Percentiles rank a stretch among this genome's conserved stretches.
Evolutionary conservation across 1,284 basidiomycete genomes (phyloP).

Genomic region (Xerocomus alliaceus): DNA sequence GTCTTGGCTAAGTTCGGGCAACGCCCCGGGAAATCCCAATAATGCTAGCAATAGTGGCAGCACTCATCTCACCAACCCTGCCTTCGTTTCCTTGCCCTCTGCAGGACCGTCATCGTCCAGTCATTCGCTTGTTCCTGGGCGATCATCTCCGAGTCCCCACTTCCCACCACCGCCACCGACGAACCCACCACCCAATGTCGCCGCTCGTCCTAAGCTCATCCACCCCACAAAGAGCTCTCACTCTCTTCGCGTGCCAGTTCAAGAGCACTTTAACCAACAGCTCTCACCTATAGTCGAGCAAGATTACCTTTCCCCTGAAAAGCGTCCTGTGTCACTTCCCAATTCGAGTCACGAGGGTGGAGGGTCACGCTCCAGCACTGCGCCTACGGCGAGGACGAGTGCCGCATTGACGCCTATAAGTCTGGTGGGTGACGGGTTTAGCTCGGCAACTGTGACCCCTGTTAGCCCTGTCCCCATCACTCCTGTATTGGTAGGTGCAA

Average conservation of each 20-base stretch:
- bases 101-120: conserved; percentile 18
- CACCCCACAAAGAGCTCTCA: conserved; percentile 43
- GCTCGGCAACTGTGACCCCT: conserved; percentile 35
- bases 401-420: conserved; percentile 35
- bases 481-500: conserved; percentile 27
- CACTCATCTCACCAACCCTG: conserved; percentile 13
- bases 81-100: conserved; percentile 8
- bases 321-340: conserved; percentile 43
- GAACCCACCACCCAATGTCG: conserved; percentile 36
- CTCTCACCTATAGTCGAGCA: conserved; percentile 63
- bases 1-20: conserved; percentile 43
- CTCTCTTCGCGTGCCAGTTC: conserved; percentile 42
- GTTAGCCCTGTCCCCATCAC: conserved; percentile 40
- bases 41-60: conserved; percentile 7
- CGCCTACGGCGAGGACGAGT: conserved; percentile 38
- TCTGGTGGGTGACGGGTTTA: conserved; percentile 18
- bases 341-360: conserved; percentile 34
- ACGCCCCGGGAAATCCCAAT: conserved; percentile 19
- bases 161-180: conserved; percentile 37
- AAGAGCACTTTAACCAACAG: conserved; percentile 49
- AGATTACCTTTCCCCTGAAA: conserved; percentile 59
- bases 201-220: conserved; percentile 31
- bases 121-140: conserved; percentile 26
- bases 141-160: conserved; percentile 36
- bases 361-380: conserved; percentile 31